Base-by-base conservation (phyloP, 1,284 basidiomycete species). In the Volvariella volvacea region DNA sequence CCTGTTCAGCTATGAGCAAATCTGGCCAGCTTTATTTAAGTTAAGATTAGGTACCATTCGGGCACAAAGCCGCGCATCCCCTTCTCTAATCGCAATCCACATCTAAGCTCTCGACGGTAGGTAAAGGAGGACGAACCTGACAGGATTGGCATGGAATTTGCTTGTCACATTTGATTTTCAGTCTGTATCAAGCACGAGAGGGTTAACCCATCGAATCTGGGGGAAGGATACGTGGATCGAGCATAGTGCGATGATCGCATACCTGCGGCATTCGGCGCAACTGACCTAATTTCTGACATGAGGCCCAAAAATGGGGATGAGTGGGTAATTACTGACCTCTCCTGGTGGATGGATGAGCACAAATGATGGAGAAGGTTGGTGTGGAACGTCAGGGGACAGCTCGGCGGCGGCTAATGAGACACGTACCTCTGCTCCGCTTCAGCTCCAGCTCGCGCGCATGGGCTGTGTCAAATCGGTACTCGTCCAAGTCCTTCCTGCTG, bases 211-310 rank as follows among this genome's bases (percentile, higher is more conserved):
- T 31, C 30, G n/a, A n/a, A 9, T 31, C 30, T 31, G 30, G 9
- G 30, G 30, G n/a, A n/a, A n/a, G n/a, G n/a, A 28, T 28, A 6
- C 25, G 25, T 28, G 25, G 25, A n/a, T n/a, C n/a, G n/a, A n/a
- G 6, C 25, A 45, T 39, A 40, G 55, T 61, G 64, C 66, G 66
- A 65, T 70, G 61, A 71, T 74, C 74, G 70, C 70, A 75, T 69
- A 71, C 70, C 71, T 66, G 51, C 72, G 63, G 62, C 80, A 83
- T 61, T 83, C 80, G 53, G 80, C 80, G 62, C 80, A 83, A 54
- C 75, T 79, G 55, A 83, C 78, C 68, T 77, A 43, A 30, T 22
- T 41, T 19, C n/a, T 36, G 34, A n/a, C 19, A 40, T 51, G 43
- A 55, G 46, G 46, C 17, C 43, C 30, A 53, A 51, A 47, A 41